Evolutionary conservation across 306 rosid species (phyloP), one percentile per base, ranked within the genome.

Genomic region (Pueraria montana): DNA sequence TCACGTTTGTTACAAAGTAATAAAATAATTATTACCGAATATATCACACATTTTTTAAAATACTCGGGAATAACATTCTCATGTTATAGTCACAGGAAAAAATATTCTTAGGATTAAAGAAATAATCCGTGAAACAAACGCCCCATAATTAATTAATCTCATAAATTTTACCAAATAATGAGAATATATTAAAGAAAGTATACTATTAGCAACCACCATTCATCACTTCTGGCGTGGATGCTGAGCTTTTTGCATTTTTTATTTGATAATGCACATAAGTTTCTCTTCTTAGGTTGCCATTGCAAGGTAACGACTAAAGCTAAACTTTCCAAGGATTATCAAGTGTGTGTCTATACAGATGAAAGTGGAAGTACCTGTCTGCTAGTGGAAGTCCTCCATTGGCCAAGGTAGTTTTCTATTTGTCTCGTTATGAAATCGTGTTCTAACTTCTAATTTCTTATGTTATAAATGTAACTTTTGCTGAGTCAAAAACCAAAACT

Each of bases 391-490:
- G 1, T 45, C 72, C 12, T 23, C 61, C 74, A 80, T 58, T 84
- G 78, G 84, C 68, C 72, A 74, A 43, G 55, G 13, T 14, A 56
- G 61, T 34, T 66, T 67, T 74, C 59, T 76, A 7, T 55, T 13
- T 63, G 82, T 75, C 82, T 74, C 63, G 32, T 48, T 48, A 38
- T 68, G 79, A 48, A 75, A 42, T 26, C 72, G 81, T 84, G 81
- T 73, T 43, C 76, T 64, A 79, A 9, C 65, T 63, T 76, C 68
- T 30, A 74, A 52, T 46, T 36, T 23, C 72, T 56, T 76, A 2
- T 40, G 10, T 32, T 52, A 30, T 61, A 62, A 63, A 16, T 64
- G 48, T 62, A 38, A 30, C 71, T 79, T 72, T 66, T 46, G 72
- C 77, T 79, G 24, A 46, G 42, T 65, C 63, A 79, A 73, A 30